Percentiles rank a stretch among this genome's conserved stretches.
Evolutionary conservation across 208 protist species (phyloP).

Genomic region (Crithidia expoeki): DNA sequence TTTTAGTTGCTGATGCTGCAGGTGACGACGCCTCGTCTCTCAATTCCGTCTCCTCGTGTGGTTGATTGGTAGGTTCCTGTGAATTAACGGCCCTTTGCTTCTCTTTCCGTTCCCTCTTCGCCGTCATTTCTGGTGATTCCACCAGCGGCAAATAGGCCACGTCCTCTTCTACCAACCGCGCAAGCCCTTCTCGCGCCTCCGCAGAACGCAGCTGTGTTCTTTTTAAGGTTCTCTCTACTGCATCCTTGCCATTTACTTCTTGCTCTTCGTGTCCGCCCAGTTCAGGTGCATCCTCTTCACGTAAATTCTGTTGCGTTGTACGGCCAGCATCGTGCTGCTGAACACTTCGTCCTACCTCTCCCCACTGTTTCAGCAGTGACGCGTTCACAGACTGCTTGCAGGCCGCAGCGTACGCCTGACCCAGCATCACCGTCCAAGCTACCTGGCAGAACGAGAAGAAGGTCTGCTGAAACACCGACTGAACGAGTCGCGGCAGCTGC

Average conservation of each 20-base stretch:
- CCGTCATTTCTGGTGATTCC: background rate
- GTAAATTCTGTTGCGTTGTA: too few relatives aligned
- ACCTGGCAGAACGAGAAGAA: constrained; percentile 57
- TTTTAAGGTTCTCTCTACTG: background rate
- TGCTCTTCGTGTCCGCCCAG: too few relatives aligned
- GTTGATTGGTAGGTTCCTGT: too few relatives aligned
- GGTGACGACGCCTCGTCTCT: too few relatives aligned
- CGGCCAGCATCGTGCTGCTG: too few relatives aligned
- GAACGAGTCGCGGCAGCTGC: constrained; percentile 56
- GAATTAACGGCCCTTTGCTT: too few relatives aligned
- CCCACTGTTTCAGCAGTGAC: background rate
- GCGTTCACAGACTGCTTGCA: background rate
- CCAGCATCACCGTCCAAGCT: constrained; percentile 68
- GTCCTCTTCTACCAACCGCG: background rate
- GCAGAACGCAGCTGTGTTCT: background rate
- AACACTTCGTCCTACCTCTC: background rate
- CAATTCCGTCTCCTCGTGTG: too few relatives aligned
- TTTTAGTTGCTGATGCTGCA: too few relatives aligned
- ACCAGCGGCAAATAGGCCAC: background rate
- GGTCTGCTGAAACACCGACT: constrained; percentile 50
- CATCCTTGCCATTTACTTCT: too few relatives aligned
- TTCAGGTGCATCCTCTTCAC: too few relatives aligned
- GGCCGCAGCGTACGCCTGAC: constrained; percentile 48
- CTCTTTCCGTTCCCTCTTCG: background rate
- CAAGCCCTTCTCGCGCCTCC: background rate